Base-by-base conservation (phyloP, 164 flowering plant species). In the Saururus chinensis region DNA sequence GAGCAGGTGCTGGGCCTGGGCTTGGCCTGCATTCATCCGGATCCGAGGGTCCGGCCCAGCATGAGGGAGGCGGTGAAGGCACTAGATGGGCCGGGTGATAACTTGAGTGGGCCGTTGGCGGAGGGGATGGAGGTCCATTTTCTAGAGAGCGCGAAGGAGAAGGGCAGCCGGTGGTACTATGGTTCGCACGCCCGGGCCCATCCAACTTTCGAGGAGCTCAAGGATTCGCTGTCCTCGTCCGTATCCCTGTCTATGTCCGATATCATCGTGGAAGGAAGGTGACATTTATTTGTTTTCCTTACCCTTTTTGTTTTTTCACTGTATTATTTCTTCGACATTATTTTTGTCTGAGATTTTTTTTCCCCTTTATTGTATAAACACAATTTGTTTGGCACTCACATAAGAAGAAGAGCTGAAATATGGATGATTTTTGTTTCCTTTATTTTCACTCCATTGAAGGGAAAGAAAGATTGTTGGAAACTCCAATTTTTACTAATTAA, bases 1-100 rank as follows among this genome's bases (percentile, higher is more conserved):
- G 79, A 77, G 66, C 65, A 72, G 56, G 51, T 79, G 14, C 64
- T 82, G 51, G 73, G 63, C 21, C 51, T 79, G 59, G 86, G 83
- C 0, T 59, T 82, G 65, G 48, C 75, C 51, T 82, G 86, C 64
- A 72, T 69, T 0, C 54, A 73, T 64, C 70, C 74, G 0, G 79
- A 79, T 17, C 70, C 80, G 16, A 42, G 22, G 0, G 63, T 25
- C 14, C 73, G 83, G 59, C 86, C 83, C 14, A 69, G 66, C 0
- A 82, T 79, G 79, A 74, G 77, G 41, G 77, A 80, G 61, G 82
- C 71, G 23, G 65, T 76, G 67, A 65, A 72, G 66, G n/a, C 69
- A 1, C 57, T 82, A 56, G 83, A 77, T 23, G 77, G 70, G 42
- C 40, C 24, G 53, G 11, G 8, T 1, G 71, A 60, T 16, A 64